Conservation (phyloP, 164 flowering plant genomes). For the Vitis vinifera region DNA sequence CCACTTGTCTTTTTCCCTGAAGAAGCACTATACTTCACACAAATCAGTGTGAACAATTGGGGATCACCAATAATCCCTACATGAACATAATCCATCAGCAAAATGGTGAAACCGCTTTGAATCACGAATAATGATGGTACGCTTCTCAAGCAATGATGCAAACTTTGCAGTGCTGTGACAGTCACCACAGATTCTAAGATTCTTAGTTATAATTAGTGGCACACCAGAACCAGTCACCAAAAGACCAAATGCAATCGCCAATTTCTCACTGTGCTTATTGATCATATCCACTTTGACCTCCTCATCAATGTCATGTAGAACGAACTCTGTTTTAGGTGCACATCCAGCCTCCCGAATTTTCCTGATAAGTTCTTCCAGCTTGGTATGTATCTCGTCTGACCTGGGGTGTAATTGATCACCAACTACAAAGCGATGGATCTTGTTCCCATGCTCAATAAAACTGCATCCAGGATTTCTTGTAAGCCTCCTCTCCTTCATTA, state of each 20-base stretch:
- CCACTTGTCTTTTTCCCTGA: too few relatives aligned
- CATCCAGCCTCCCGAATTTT: slow-evolving; percentile 37
- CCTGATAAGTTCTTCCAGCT: slow-evolving; percentile 28
- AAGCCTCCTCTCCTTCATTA: slow-evolving; percentile 36
- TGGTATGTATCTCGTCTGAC: slow-evolving; percentile 24
- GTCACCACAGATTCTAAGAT: slow-evolving; percentile 47
- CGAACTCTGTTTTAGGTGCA: slow-evolving; percentile 33
- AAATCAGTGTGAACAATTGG: background rate
- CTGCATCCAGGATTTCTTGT: slow-evolving; percentile 39
- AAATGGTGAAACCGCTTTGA: slow-evolving; percentile 48
- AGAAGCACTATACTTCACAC: background rate
- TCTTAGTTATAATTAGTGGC: slow-evolving; percentile 40
- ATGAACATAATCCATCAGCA: slow-evolving; percentile 31
- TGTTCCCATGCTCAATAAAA: slow-evolving; percentile 34
- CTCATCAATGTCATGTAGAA: slow-evolving; percentile 43
- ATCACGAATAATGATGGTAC: slow-evolving; percentile 38
- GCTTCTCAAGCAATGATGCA: slow-evolving; percentile 31
- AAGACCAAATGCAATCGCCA: slow-evolving; percentile 47
- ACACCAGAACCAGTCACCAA: slow-evolving; percentile 19
- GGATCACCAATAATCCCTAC: slow-evolving; percentile 35
- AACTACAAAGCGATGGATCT: slow-evolving; percentile 30
- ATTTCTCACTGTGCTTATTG: slow-evolving; percentile 44
- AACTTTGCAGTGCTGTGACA: slow-evolving; percentile 40
- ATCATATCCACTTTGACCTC: slow-evolving; percentile 42
- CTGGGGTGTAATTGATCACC: slow-evolving; percentile 40